Conservation (phyloP, 441 rosid genomes). For the Raphanus hybrid region DNA sequence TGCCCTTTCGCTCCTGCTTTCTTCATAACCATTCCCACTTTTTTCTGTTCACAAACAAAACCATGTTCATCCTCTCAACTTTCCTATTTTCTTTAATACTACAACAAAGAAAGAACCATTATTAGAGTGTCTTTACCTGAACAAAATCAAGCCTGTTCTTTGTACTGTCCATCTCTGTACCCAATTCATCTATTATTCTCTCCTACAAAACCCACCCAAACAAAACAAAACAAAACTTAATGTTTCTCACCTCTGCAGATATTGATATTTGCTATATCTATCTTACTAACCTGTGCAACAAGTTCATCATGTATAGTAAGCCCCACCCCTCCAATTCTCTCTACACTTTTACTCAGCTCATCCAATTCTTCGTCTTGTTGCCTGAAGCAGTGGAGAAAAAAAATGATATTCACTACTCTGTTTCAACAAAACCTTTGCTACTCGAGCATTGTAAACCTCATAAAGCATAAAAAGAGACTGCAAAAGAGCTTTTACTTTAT, state of each 20-base stretch:
- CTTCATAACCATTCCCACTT: conserved; percentile 98
- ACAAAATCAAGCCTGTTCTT: conserved; percentile 97
- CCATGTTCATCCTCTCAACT: not conserved
- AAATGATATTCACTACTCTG: not conserved
- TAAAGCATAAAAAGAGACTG: not conserved
- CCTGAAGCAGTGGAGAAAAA: conserved; percentile 48
- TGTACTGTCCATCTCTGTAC: conserved; percentile 90
- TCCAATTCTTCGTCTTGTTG: conserved; percentile 98
- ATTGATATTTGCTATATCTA: not conserved
- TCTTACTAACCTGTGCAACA: conserved; percentile 64
- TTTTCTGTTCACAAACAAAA: conserved; percentile 54
- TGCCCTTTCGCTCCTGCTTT: conserved; percentile 97
- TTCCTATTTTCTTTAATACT: too few species aligned
- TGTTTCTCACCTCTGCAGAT: conserved; percentile 32
- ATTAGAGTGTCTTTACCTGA: conserved; percentile 41
- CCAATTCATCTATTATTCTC: conserved; percentile 82
- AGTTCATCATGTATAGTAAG: conserved; percentile 98
- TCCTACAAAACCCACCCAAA: conserved; percentile 62
- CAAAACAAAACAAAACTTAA: not conserved
- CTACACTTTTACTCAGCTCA: conserved; percentile 91
- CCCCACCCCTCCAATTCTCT: conserved; percentile 96
- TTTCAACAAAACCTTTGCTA: not conserved
- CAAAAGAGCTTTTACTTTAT: conserved; percentile 61
- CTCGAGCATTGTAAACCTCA: conserved; percentile 3
- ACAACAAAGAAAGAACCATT: not conserved